Base-by-base conservation (phyloP, 2,329 filamentous ascomycete species). In the Xylaria hypoxylon region DNA sequence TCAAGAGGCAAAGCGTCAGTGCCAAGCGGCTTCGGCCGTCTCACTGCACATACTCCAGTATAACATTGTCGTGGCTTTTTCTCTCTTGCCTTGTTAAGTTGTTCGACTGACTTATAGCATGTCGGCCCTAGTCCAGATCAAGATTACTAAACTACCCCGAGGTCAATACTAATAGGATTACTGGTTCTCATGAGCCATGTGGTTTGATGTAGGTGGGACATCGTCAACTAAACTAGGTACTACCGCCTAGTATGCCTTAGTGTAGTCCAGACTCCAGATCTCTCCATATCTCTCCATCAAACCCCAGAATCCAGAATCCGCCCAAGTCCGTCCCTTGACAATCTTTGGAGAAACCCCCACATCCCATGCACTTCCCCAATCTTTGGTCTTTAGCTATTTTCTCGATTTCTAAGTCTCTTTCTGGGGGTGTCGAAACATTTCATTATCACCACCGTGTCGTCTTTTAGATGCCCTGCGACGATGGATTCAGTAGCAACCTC, bases 401-500 rank as follows among this genome's bases (percentile, higher is more conserved):
- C 53, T 45, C 42, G 7, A 13, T 42, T 48, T 62, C 55, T 19
- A 61, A 51, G 52, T 57, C 58, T 33, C 22, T 53, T 48, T 64
- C 38, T 58, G 17, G 50, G 24, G 31, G 59, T 47, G 28, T 22
- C 10, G 10, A 38, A 50, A 51, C 42, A 26, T 24, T 57, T 45
- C 31, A 40, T 24, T n/a, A 40, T 59, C 28, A 53, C 38, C 22
- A 48, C 52, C 19, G 28, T 59, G 52, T 22, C 10, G 22, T 59
- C 8, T 35, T 31, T 19, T 52, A 24, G n/a, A 62, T 59, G 64
- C 26, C 13, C 24, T 6, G 47, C 38, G n/a, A 67, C 19, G 26
- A 68, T 71, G 57, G 70, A 71, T 64, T 68, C 71, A 60, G 64
- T 72, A 24, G 52, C 67, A 35, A 64, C 40, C 19, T 48, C 52